Conservation (phyloP, 2,329 filamentous ascomycete species). For the Calonectria fujianensis region DNA sequence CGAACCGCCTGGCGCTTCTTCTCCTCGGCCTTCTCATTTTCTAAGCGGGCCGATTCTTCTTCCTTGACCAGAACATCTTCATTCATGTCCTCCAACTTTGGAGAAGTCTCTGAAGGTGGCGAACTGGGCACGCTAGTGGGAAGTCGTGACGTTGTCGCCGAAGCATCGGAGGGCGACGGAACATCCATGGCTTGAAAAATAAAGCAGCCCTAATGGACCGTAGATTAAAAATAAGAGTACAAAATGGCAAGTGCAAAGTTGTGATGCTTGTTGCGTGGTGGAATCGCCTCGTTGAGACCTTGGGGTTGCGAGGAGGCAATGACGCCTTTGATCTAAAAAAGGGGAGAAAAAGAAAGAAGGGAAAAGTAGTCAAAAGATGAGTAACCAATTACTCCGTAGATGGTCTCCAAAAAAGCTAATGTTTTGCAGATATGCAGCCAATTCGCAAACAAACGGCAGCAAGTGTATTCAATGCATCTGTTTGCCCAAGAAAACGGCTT, state of each 20-base stretch:
- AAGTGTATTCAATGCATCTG: conserved; percentile 30
- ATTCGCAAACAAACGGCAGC: conserved; percentile 2
- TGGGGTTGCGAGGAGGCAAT: conserved; percentile 43
- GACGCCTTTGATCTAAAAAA: conserved; percentile 49
- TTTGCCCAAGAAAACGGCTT: conserved; percentile 38
- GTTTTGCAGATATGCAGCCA: not conserved
- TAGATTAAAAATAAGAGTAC: not conserved
- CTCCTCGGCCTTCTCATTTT: conserved; percentile 70
- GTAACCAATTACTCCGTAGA: not conserved
- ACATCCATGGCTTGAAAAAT: conserved; percentile 53
- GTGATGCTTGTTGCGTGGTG: conserved; percentile 29
- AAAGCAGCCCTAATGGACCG: not conserved
- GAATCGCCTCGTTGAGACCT: conserved; percentile 21
- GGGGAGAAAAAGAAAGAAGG: conserved; percentile 37
- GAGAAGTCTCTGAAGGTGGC: conserved; percentile 55
- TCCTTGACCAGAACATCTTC: conserved; percentile 59
- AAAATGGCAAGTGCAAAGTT: not conserved
- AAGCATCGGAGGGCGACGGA: conserved; percentile 56
- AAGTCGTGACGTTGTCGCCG: conserved; percentile 54
- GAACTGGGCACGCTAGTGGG: conserved; percentile 63
- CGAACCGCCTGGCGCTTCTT: conserved; percentile 62
- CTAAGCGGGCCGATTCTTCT: conserved; percentile 59
- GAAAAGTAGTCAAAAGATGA: conserved; percentile 8
- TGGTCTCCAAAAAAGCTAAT: not conserved
- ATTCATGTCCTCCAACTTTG: conserved; percentile 46